Conservation (phyloP, 139 green algal genomes). For the Yamagishiella unicocca region DNA sequence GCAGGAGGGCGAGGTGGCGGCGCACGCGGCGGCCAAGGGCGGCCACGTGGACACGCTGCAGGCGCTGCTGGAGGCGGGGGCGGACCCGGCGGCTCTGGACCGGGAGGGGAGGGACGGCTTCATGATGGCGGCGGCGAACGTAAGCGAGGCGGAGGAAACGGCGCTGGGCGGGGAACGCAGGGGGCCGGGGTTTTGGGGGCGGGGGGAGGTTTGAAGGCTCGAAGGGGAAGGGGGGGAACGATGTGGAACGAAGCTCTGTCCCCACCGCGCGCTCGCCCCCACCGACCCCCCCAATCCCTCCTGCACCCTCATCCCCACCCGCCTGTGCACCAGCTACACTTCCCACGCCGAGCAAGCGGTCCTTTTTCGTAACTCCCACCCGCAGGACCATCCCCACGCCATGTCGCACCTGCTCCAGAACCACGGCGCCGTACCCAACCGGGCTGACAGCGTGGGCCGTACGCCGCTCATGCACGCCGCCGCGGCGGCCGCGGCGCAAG, state of each 20-base stretch:
- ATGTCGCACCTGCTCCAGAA: slow-evolving; percentile 21
- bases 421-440: not conserved
- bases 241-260: too few species aligned
- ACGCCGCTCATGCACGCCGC: slow-evolving; percentile 51
- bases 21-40: slow-evolving; percentile 52
- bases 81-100: not conserved
- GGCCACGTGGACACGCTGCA: slow-evolving; percentile 50
- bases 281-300: too few species aligned
- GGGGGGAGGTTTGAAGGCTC: too few species aligned
- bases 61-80: slow-evolving; percentile 42
- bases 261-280: too few species aligned
- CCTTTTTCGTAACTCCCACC: not conserved
- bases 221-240: too few species aligned
- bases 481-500: slow-evolving; percentile 31
- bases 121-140: slow-evolving; percentile 47
- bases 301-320: too few species aligned
- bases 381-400: slow-evolving; percentile 20
- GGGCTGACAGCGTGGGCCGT: slow-evolving; percentile 22
- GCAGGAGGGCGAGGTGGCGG: slow-evolving; percentile 46
- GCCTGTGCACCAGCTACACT: too few species aligned
- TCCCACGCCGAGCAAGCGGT: too few species aligned
- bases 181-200: too few species aligned
- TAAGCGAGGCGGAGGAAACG: too few species aligned
- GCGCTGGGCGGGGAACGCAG: too few species aligned
- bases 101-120: slow-evolving; percentile 26